Base-by-base conservation (phyloP, 495 filamentous ascomycete genomes). In the Chaetomium cochliodes region DNA sequence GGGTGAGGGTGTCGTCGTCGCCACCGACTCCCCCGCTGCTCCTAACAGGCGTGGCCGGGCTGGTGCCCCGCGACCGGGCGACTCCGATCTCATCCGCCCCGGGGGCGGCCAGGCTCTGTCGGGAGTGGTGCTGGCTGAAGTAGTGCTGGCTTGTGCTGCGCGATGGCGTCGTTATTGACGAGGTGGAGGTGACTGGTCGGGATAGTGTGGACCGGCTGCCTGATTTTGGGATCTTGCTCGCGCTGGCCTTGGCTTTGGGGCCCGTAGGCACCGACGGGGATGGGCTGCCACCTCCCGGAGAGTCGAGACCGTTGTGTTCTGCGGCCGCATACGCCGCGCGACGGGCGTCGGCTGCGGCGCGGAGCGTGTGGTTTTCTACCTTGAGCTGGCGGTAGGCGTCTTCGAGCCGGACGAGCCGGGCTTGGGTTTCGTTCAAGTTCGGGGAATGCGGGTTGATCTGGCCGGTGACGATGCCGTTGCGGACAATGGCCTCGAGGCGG, bases 331-430 rank as follows among this genome's bases (percentile, higher is more conserved):
- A 74, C 0, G 72, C 70, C 2, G 77, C 68, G 6, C 73, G 76
- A 12, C 80, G 74, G 15, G 76, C 78, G 39, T 81, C 80, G 30
- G 78, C 77, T 22, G 82, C 82, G 12, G 81, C 77, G 52, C 90
- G 88, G 0, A 93, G 81, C 46, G 88, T 86, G 26, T 90, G 86
- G 64, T 96, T 83, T 72, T 98, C 92, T 1, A 90, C 88, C 73
- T 91, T 92, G 20, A 98, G 81, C 16, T 90, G 80, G 22, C 90
- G 87, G 74, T 94, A 96, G 54, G 92, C 89, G 30, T 87, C 88
- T 54, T 88, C 86, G 0, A 98, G 73, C 65, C 90, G 89, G 22
- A 82, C 78, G 20, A 96, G 74, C 70, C 96, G 88, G 0, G 70
- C 72, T 39, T 80, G 77, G 0, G 70, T 76, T 37, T 83, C 83